phyloP scores from a whole-genome alignment of 495 filamentous ascomycete genomes.

The Aspergillus funiculosus region DNA sequence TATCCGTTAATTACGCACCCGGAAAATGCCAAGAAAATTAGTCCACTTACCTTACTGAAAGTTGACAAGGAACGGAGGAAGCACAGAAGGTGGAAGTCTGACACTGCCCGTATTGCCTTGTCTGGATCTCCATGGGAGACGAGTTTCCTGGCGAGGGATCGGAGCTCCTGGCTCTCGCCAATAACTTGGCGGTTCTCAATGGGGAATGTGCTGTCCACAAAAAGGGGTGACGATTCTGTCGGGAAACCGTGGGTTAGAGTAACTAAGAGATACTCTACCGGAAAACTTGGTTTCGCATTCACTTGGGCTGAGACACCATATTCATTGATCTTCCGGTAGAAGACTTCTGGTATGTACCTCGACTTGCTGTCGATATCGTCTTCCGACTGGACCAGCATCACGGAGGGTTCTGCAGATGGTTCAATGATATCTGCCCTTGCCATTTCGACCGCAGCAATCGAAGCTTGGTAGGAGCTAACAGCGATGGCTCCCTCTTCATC shows the following conservation, averaged over 20 bases:
- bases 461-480: conserved; percentile 89
- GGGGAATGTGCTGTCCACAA: conserved; percentile 66
- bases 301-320: conserved; percentile 95
- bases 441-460: conserved; percentile 95
- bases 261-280: conserved; percentile 91
- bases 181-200: conserved; percentile 85
- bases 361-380: conserved; percentile 67
- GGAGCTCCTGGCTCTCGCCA: conserved; percentile 73
- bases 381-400: conserved; percentile 93
- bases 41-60: conserved; percentile 70
- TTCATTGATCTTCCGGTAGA: conserved; percentile 92
- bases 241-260: conserved; percentile 97
- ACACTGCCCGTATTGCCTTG: conserved; percentile 61
- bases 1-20: conserved; percentile 17
- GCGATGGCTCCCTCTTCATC: conserved; percentile 84
- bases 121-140: conserved; percentile 55
- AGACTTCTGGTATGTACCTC: conserved; percentile 95
- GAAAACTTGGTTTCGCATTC: conserved; percentile 93
- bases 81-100: conserved; percentile 88
- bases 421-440: conserved; percentile 91
- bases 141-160: conserved; percentile 55
- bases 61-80: conserved; percentile 77
- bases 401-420: conserved; percentile 82
- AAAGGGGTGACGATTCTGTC: conserved; percentile 65
- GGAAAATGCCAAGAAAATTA: not conserved